Evolutionary conservation across 495 filamentous ascomycete species (phyloP), one percentile per base, ranked within the genome.

Genomic region (Hypoxylon fuscum): DNA sequence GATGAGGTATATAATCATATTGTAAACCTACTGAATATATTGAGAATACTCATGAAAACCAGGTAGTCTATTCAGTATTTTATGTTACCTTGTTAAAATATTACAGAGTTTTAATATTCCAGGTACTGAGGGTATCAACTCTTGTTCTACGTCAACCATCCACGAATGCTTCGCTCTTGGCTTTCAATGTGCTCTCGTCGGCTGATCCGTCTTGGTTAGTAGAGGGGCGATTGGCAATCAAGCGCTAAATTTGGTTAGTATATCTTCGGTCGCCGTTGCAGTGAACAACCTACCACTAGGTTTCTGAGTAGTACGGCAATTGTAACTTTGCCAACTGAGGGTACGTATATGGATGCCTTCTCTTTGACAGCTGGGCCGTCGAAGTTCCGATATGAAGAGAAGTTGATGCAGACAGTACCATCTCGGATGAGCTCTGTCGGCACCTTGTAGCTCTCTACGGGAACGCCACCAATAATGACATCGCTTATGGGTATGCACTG

Each of bases 381-480:
- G 74, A 98, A 98, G 77, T 98, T 98, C 82, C 93, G 93, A 72
- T 92, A 92, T 37, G 90, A 96, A 12, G 92, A 96, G 75, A 98
- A 97, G 75, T 98, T 98, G 74, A 98, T 90, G 77, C 95, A 98
- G 15, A 96, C 91, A 35, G 90, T 92, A 47, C 95, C 95, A 35
- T 96, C 91, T 35, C 90, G 84, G 58, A 98, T 74, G 49, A 96
- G 74, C 35, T 88, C 83, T 3, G 88, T 88, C 6, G 93, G 91
- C 34, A 98, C 90, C 79, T 97, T 97, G 80, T 87, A 98, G 43
- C 76, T 82, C 17, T 93, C 85, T 9, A 85, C 83, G 0, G 95
- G 95, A n/a, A 98, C 95, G 51, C 95, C 95, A 43, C 89, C 88
- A 62, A 98, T 93, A 27, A 98, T 89, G 15, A 98, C 96, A 74